A percentile compares a stretch with the other conserved stretches of the same genome.
Conservation (phyloP, 2,329 filamentous ascomycete genomes). For the Colletotrichum sp. region DNA sequence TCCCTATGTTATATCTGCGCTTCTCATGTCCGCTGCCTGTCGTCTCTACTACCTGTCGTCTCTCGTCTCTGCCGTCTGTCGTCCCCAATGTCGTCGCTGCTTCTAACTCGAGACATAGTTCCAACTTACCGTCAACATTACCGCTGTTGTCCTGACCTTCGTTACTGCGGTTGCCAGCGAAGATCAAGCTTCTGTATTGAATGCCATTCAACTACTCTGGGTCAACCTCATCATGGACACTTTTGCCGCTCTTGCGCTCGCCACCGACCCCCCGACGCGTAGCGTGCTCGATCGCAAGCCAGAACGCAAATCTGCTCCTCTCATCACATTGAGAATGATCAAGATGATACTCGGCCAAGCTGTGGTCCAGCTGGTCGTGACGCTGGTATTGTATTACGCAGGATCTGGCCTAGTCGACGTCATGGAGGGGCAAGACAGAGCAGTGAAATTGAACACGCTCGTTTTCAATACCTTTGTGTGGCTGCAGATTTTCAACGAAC, state of each 20-base stretch:
- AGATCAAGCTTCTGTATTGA: conserved; percentile 56
- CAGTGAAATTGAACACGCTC: conserved; percentile 58
- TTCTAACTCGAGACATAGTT: conserved; percentile 41
- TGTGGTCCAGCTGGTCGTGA: conserved; percentile 62
- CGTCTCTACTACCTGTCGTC: conserved; percentile 59
- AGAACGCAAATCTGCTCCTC: conserved; percentile 32
- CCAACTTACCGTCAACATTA: conserved; percentile 67
- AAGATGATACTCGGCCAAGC: conserved; percentile 70
- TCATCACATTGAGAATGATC: conserved; percentile 46
- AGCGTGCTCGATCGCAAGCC: conserved; percentile 50
- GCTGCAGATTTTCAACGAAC: conserved; percentile 75
- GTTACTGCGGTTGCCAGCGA: conserved; percentile 63
- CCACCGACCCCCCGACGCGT: conserved; percentile 36
- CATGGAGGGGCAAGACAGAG: conserved; percentile 44
- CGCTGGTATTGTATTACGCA: conserved; percentile 39
- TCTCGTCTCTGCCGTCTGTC: background rate
- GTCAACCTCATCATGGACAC: conserved; percentile 70
- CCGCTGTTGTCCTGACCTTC: conserved; percentile 61
- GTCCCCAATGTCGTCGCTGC: background rate
- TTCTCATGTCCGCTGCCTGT: background rate
- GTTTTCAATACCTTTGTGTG: conserved; percentile 88
- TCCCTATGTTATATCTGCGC: no score
- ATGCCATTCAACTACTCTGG: conserved; percentile 65
- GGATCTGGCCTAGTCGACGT: background rate
- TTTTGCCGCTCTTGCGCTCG: conserved; percentile 57